These are phyloP conservation scores for Candida maesae DNA, from an alignment of 805 yeast genomes.

Conservation along the genomic window DNA sequence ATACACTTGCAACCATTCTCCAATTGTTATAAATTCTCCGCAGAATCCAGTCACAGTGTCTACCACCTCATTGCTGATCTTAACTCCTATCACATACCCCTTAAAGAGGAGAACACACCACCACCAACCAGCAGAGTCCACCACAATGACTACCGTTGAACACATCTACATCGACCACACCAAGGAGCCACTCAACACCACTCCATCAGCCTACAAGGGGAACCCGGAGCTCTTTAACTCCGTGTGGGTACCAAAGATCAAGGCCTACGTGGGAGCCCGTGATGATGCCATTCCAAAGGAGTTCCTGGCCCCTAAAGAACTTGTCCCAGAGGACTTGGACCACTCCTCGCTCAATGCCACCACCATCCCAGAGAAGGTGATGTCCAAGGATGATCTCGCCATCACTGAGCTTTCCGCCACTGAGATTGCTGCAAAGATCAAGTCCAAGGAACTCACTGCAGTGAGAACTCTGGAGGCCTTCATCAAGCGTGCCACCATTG, in stretches of 20 bases:
- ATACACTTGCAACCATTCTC: no score
- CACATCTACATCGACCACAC: conserved; percentile 14
- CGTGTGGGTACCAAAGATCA: conserved; percentile 24
- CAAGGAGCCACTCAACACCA: conserved; percentile 4
- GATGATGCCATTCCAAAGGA: conserved; percentile 19
- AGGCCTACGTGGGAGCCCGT: conserved; percentile 17
- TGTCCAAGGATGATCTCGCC: conserved; percentile 17
- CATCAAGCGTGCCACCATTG: conserved; percentile 45
- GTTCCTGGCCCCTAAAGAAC: conserved; percentile 15
- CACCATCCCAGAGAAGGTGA: conserved; percentile 18
- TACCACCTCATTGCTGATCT: no score
- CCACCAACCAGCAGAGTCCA: background rate
- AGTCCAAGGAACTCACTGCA: conserved; percentile 31
- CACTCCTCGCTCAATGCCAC: conserved; percentile 24
- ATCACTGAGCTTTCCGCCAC: conserved; percentile 15
- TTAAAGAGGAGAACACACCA: background rate
- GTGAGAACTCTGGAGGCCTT: conserved; percentile 48
- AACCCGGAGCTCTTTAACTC: conserved; percentile 15
- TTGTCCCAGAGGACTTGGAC: conserved; percentile 24
- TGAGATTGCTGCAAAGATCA: conserved; percentile 12
- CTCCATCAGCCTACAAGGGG: conserved; percentile 12
- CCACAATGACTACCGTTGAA: no score
- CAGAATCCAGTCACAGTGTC: no score
- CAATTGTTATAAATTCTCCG: no score
- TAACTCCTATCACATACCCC: background rate